Evolutionary conservation across 257 asterid species (phyloP).

Genomic region (Coffea eugenioides): DNA sequence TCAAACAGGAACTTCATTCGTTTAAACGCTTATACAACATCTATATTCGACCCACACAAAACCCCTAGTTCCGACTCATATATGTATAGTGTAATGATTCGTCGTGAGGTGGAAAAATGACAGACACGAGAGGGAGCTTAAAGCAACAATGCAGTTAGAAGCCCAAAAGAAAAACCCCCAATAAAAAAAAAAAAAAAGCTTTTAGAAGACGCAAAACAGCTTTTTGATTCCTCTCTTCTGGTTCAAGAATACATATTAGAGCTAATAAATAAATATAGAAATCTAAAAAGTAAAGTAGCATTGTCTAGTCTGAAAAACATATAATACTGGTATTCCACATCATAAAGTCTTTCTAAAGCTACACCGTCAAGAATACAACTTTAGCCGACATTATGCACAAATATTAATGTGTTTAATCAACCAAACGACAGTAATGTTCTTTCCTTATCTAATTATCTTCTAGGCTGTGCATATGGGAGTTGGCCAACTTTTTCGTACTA

Average conservation of each 20-base stretch:
- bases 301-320: not conserved
- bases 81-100: not conserved
- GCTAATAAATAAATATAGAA: not conserved
- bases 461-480: not conserved
- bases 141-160: not conserved
- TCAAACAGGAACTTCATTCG: too few species aligned
- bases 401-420: not conserved
- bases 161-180: too few species aligned
- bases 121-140: not conserved
- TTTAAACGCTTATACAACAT: too few species aligned
- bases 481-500: not conserved
- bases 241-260: not conserved
- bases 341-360: not conserved
- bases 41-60: too few species aligned
- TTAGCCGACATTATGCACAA: not conserved
- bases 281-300: not conserved
- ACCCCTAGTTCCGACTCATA: too few species aligned
- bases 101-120: not conserved
- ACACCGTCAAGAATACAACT: not conserved
- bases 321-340: not conserved
- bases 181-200: not conserved
- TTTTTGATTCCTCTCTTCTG: not conserved
- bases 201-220: not conserved
- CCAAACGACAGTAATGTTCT: not conserved
- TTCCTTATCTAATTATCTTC: not conserved